Conservation (phyloP, 2,329 filamentous ascomycete genomes). For the Phaeoacremonium minimum region DNA sequence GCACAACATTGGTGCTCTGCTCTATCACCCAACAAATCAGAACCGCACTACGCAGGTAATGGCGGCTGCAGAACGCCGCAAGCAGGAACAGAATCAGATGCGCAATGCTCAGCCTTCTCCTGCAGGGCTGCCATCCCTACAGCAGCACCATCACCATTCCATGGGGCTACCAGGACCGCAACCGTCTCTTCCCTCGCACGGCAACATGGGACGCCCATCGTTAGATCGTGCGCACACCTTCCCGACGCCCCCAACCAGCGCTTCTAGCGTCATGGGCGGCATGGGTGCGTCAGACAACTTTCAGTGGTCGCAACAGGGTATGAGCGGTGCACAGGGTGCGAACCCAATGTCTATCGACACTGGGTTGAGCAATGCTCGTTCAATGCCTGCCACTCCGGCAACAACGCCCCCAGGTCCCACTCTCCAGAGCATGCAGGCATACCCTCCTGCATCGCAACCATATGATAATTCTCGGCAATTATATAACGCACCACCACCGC, state of each 20-base stretch:
- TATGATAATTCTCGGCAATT: constrained; percentile 77
- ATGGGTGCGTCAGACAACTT: constrained; percentile 76
- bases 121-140: constrained; percentile 61
- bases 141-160: constrained; percentile 56
- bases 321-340: constrained; percentile 56
- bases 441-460: constrained; percentile 61
- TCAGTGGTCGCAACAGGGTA: constrained; percentile 67
- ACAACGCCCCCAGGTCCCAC: constrained; percentile 79
- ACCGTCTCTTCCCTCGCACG: constrained; percentile 58
- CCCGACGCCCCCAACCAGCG: constrained; percentile 87
- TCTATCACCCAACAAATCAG: constrained; percentile 92
- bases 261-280: constrained; percentile 73
- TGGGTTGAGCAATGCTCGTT: constrained; percentile 71
- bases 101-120: constrained; percentile 53
- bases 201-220: constrained; percentile 67
- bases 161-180: constrained; percentile 56
- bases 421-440: constrained; percentile 75
- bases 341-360: constrained; percentile 81
- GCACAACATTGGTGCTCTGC: constrained; percentile 88
- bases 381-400: constrained; percentile 86
- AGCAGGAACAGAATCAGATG: constrained; percentile 65
- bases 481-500: constrained; percentile 67
- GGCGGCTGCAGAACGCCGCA: constrained; percentile 75
- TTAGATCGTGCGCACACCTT: constrained; percentile 88
- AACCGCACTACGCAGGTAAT: constrained; percentile 79